Evolutionary conservation across 2,329 filamentous ascomycete genomes (phyloP), one percentile per base, ranked within the genome.

Genomic region (Alternaria brassicicola): DNA sequence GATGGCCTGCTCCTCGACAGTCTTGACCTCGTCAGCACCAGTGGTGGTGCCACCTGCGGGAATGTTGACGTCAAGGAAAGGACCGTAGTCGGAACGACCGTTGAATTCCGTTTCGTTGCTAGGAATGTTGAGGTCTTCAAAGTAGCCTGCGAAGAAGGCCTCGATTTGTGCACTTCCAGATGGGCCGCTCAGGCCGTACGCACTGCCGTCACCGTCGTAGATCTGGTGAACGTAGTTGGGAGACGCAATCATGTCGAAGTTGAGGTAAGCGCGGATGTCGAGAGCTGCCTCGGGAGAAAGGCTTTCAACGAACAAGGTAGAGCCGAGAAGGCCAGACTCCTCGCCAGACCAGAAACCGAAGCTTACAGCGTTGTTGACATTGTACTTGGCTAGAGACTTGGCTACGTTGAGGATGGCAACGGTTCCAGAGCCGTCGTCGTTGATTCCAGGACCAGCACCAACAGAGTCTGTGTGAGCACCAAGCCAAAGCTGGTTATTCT

Each of bases 191-290:
- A 65, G 35, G 58, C 73, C 74, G 64, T 70, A 77, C 0, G 71
- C 62, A 19, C 58, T 65, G 36, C 75, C 75, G 51, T 78, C 73
- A 38, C 75, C 75, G 55, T 78, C 76, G 62, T 78, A 78, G 52
- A 78, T 70, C 10, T 62, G 69, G 45, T 74, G 67, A 28, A 76
- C 61, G 59, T 68, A 77, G 63, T 78, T 78, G 19, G 76, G 76
- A 2, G 67, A 72, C 8, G 74, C 76, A 48, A 78, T 76, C 77
- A 79, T 79, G 62, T 79, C 78, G 62, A 79, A 79, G 66, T 79
- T 78, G 43, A 79, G 73, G 60, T 78, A 78, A 7, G 74, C 71
- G n/a, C 75, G 70, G 49, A 79, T 72, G 54, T 75, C 72, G 28
- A 62, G 62, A 19, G 68, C 61, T 55, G 76, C 76, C 6, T 54